These are phyloP conservation scores for Juncus effusus DNA, from an alignment of 176 grass and related monocot genomes.

Conservation along the genomic window DNA sequence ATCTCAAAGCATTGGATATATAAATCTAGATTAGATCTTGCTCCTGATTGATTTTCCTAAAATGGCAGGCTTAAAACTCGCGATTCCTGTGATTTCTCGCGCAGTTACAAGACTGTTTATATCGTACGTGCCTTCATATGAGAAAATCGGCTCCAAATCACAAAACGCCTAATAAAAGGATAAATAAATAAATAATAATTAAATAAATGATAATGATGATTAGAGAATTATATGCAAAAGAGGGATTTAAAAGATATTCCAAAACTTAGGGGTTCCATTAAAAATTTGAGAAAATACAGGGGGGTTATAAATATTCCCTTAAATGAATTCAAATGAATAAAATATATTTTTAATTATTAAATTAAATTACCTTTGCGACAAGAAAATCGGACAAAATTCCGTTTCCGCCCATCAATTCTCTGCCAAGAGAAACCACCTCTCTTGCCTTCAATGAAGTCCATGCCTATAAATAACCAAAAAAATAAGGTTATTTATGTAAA, in stretches of 20 bases:
- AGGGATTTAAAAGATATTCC: slow-evolving; percentile 5
- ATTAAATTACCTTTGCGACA: slow-evolving; percentile 68
- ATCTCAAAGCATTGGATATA: background rate
- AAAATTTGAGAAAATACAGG: too few species aligned
- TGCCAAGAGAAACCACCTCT: slow-evolving; percentile 76
- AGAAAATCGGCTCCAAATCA: slow-evolving; percentile 77
- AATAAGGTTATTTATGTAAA: background rate
- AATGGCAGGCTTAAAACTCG: slow-evolving; percentile 68
- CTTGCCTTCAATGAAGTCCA: slow-evolving; percentile 69
- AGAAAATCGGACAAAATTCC: slow-evolving; percentile 97
- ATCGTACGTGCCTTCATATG: slow-evolving; percentile 71
- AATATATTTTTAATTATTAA: background rate
- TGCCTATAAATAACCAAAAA: slow-evolving; percentile 43
- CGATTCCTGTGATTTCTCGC: slow-evolving; percentile 75
- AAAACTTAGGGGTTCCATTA: slow-evolving; percentile 12
- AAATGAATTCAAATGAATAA: background rate
- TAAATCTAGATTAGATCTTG: slow-evolving; percentile 16
- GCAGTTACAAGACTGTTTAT: slow-evolving; percentile 70
- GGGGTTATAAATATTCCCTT: too few species aligned
- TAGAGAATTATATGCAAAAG: background rate
- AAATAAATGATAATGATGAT: too few species aligned
- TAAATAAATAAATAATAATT: background rate
- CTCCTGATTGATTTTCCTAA: slow-evolving; percentile 23
- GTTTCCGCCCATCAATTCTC: slow-evolving; percentile 88
- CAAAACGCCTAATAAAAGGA: slow-evolving; percentile 57